A percentile compares a stretch with the other conserved stretches of the same genome.
phyloP scores from a whole-genome alignment of 805 yeast genomes.

The Wickerhamiella kurtzmanii region DNA sequence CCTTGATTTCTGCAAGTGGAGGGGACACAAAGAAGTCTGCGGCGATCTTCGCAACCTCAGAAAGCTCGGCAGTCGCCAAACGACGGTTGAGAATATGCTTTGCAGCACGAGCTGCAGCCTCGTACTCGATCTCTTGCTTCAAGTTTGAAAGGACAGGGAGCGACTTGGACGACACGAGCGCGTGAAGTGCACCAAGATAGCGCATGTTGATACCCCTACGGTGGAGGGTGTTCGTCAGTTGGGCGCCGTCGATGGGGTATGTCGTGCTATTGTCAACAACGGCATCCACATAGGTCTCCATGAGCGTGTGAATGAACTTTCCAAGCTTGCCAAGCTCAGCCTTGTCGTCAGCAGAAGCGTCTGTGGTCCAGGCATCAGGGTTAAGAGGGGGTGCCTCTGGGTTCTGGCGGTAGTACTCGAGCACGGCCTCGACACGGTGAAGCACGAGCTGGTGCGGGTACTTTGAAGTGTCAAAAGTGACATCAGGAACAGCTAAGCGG shows the following conservation, averaged over 20 bases:
- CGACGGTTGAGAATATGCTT: slow-evolving; percentile 56
- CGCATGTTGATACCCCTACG: slow-evolving; percentile 76
- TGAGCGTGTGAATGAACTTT: slow-evolving; percentile 43
- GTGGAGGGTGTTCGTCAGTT: slow-evolving; percentile 57
- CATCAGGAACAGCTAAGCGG: slow-evolving; percentile 74
- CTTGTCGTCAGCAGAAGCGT: slow-evolving; percentile 37
- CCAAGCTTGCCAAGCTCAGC: slow-evolving; percentile 58
- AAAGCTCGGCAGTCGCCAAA: slow-evolving; percentile 35
- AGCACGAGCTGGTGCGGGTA: slow-evolving; percentile 77
- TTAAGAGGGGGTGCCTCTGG: slow-evolving; percentile 35
- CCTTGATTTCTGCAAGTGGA: slow-evolving; percentile 29
- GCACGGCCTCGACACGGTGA: slow-evolving; percentile 68
- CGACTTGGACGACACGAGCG: slow-evolving; percentile 25
- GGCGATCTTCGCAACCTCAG: slow-evolving; percentile 45
- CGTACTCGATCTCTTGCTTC: slow-evolving; percentile 32
- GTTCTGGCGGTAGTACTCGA: slow-evolving; percentile 40
- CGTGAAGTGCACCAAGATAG: slow-evolving; percentile 59
- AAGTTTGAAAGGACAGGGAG: slow-evolving; percentile 35
- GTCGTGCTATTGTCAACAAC: slow-evolving; percentile 37
- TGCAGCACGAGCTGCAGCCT: slow-evolving; percentile 65
- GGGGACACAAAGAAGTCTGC: slow-evolving; percentile 61
- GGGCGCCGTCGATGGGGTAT: slow-evolving; percentile 66
- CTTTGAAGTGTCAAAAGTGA: slow-evolving; percentile 36
- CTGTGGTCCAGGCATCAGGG: slow-evolving; percentile 57
- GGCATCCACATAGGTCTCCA: slow-evolving; percentile 50